Conservation (phyloP, 176 grass and related monocot species). For the Dactylis glomerata region DNA sequence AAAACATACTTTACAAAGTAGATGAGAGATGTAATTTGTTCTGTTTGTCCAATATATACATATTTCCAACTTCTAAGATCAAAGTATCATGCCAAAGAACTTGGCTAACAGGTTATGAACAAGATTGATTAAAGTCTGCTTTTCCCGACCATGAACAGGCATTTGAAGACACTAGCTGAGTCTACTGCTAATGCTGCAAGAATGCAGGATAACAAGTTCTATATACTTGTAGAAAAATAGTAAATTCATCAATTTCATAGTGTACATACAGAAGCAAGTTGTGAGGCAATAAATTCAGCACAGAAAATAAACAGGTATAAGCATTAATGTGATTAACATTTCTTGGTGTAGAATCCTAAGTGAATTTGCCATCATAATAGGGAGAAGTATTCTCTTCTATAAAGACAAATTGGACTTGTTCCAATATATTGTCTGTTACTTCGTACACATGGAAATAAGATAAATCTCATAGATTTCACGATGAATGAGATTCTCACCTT, state of each 20-base stretch:
- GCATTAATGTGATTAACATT: constrained; percentile 9
- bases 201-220: background rate
- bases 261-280: background rate
- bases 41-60: constrained; percentile 18
- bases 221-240: background rate
- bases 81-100: constrained; percentile 10
- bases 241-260: constrained; percentile 15
- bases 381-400: background rate
- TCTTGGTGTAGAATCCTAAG: background rate
- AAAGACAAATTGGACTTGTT: constrained; percentile 2
- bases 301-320: background rate
- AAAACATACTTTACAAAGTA: no score
- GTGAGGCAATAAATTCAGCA: constrained; percentile 15
- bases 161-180: background rate
- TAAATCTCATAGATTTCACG: constrained; percentile 21
- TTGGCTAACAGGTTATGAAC: constrained; percentile 1
- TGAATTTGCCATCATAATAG: constrained; percentile 1
- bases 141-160: background rate
- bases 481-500: constrained; percentile 55
- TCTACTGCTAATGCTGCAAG: background rate
- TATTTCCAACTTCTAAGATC: constrained; percentile 2
- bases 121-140: constrained; percentile 1
- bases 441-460: constrained; percentile 7
- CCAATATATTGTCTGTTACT: background rate
- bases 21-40: no score